phyloP scores from a whole-genome alignment of 768 basidiomycete genomes.

The Mycena kentingensis region DNA sequence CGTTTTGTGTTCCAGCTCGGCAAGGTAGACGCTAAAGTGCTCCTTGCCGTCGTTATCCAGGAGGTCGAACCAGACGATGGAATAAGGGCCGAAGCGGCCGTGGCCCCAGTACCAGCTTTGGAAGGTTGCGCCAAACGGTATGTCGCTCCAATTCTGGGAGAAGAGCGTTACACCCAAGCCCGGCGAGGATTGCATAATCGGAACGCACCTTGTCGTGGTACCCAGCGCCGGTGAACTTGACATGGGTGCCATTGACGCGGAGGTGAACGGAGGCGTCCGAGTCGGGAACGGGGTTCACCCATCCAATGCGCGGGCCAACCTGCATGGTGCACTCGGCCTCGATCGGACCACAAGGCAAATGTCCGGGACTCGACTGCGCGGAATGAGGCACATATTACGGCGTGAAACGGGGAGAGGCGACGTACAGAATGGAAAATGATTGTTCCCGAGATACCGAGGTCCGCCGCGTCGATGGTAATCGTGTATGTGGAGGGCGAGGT shows the following conservation, averaged over 20 bases:
- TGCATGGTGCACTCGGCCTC: background rate
- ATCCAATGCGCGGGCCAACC: background rate
- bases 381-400: background rate
- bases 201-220: slow-evolving; percentile 19
- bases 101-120: slow-evolving; percentile 20
- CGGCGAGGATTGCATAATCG: background rate
- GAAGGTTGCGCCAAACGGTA: slow-evolving; percentile 6
- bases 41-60: slow-evolving; percentile 8
- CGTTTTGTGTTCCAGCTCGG: background rate
- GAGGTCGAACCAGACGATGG: slow-evolving; percentile 20
- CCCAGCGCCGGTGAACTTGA: slow-evolving; percentile 8
- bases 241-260: background rate
- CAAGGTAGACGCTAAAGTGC: slow-evolving; percentile 12
- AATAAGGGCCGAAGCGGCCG: slow-evolving; percentile 18
- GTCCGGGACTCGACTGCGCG: background rate
- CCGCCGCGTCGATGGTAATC: slow-evolving; percentile 14
- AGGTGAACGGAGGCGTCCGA: background rate
- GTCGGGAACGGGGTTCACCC: slow-evolving; percentile 2
- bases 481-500: slow-evolving; percentile 3
- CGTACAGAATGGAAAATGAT: slow-evolving; percentile 1
- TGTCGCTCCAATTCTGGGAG: slow-evolving; percentile 14
- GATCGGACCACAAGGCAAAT: slow-evolving; percentile 1
- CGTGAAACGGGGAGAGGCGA: background rate
- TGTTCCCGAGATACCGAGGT: slow-evolving; percentile 14
- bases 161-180: background rate